Evolutionary conservation across 805 yeast genomes (phyloP).

Genomic region (Scheffersomyces amazonensis): DNA sequence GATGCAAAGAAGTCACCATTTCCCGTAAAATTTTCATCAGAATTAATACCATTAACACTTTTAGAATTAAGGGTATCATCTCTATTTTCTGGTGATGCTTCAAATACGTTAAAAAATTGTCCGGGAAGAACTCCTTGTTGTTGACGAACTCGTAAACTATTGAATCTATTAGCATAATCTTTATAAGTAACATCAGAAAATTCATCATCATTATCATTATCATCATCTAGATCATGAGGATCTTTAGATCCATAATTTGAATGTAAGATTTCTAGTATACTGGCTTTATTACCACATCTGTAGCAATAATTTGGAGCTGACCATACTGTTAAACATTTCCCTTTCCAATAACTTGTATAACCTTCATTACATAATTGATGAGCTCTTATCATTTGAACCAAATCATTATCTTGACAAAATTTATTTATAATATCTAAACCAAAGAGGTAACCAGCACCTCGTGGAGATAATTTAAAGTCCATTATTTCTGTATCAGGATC

Average conservation of each 20-base stretch:
- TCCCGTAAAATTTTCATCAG: conserved; percentile 10
- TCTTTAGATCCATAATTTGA: conserved; percentile 38
- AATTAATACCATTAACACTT: conserved; percentile 33
- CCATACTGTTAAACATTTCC: conserved; percentile 95
- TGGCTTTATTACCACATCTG: conserved; percentile 94
- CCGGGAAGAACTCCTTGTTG: conserved; percentile 38
- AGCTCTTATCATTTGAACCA: conserved; percentile 84
- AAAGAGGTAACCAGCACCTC: conserved; percentile 98
- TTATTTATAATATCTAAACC: conserved; percentile 88
- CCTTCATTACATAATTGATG: conserved; percentile 98
- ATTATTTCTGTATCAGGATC: conserved; percentile 85
- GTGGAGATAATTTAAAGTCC: conserved; percentile 84
- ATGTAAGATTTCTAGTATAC: conserved; percentile 80
- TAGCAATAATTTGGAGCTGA: conserved; percentile 98
- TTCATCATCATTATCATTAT: conserved; percentile 4
- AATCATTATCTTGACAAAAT: conserved; percentile 72
- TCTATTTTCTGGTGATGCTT: conserved; percentile 93
- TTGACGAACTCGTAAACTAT: conserved; percentile 2
- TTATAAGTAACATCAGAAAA: neutral
- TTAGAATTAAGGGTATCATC: conserved; percentile 47
- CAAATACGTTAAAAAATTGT: conserved; percentile 88
- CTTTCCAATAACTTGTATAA: conserved; percentile 85
- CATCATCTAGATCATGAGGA: conserved; percentile 1
- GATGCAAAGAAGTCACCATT: conserved; percentile 19
- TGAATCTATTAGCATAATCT: conserved; percentile 4